phyloP scores from a whole-genome alignment of 2,329 filamentous ascomycete genomes.

The Aureobasidium namibiae region DNA sequence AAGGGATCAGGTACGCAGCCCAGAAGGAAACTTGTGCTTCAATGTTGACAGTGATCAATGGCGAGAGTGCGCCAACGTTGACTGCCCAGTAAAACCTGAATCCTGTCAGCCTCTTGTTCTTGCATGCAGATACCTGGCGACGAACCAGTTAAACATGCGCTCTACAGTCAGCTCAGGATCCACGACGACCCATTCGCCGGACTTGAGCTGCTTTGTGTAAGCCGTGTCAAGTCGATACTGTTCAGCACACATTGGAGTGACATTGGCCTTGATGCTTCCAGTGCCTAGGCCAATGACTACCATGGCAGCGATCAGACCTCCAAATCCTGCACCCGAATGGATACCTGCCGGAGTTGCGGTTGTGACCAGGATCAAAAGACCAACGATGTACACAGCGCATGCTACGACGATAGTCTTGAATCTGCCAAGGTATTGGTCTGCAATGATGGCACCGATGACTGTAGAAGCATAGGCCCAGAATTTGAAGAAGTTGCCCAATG shows the following conservation, averaged over 20 bases:
- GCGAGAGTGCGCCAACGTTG: slow-evolving; percentile 60
- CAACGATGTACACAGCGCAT: slow-evolving; percentile 28
- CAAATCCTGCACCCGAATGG: slow-evolving; percentile 27
- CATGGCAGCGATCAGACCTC: slow-evolving; percentile 33
- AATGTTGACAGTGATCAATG: slow-evolving; percentile 57
- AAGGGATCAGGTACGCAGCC: slow-evolving; percentile 52
- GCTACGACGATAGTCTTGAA: slow-evolving; percentile 52
- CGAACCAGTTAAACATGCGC: slow-evolving; percentile 24
- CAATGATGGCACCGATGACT: slow-evolving; percentile 18
- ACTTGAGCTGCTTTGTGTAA: slow-evolving; percentile 29
- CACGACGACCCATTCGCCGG: slow-evolving; percentile 38
- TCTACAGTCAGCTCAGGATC: slow-evolving; percentile 39
- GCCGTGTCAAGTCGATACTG: slow-evolving; percentile 34
- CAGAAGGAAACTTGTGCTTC: slow-evolving; percentile 59
- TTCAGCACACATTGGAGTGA: slow-evolving; percentile 42
- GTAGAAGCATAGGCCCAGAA: slow-evolving; percentile 28
- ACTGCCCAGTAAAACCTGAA: slow-evolving; percentile 63
- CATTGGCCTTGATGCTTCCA: slow-evolving; percentile 66
- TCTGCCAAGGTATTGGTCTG: slow-evolving; percentile 48
- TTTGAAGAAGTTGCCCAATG: slow-evolving; percentile 35
- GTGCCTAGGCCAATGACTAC: slow-evolving; percentile 32
- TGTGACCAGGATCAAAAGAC: slow-evolving; percentile 25
- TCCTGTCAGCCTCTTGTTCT: slow-evolving; percentile 19
- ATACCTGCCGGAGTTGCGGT: slow-evolving; percentile 20
- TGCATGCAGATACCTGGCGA: neutral